A percentile compares a stretch with the other conserved stretches of the same genome.
These are phyloP conservation scores for Carnegiea gigantea DNA, from an alignment of 179 eudicot species.

Conservation along the genomic window DNA sequence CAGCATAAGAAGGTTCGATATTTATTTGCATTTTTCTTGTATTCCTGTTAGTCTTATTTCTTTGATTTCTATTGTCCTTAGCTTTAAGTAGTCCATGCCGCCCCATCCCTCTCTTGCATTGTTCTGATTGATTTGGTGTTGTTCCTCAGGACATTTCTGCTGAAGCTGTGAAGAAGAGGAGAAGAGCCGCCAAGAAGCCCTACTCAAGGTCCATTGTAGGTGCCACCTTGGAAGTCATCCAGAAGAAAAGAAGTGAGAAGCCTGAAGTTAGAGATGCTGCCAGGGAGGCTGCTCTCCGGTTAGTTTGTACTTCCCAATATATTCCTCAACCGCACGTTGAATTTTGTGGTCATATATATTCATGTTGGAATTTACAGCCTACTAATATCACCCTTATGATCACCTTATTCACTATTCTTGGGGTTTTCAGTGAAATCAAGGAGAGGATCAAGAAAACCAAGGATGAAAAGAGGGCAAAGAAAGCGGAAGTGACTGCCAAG, in stretches of 20 bases:
- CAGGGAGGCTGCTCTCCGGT: slow-evolving; percentile 81
- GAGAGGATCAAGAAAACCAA: slow-evolving; percentile 65
- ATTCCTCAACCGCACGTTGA: neutral
- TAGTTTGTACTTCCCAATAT: neutral
- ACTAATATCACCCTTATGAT: no score
- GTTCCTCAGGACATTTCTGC: slow-evolving; percentile 54
- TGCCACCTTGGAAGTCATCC: slow-evolving; percentile 77
- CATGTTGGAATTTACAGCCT: no score
- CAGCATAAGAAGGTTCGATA: slow-evolving; percentile 38
- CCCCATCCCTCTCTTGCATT: neutral
- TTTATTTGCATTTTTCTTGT: neutral
- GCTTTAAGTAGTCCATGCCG: neutral
- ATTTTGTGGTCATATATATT: no score
- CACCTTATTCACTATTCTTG: neutral
- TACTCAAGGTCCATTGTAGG: slow-evolving; percentile 84
- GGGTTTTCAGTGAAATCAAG: slow-evolving; percentile 50
- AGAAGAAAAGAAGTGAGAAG: slow-evolving; percentile 69
- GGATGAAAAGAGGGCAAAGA: slow-evolving; percentile 66
- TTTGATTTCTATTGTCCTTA: neutral
- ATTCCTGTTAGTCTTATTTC: neutral
- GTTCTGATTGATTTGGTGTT: neutral
- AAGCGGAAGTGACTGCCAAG: slow-evolving; percentile 45
- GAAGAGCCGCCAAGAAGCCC: slow-evolving; percentile 72
- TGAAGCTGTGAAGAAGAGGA: slow-evolving; percentile 79
- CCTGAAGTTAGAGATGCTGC: slow-evolving; percentile 84